Conservation (phyloP, 1,284 basidiomycete genomes). For the Termitomyces sp. region DNA sequence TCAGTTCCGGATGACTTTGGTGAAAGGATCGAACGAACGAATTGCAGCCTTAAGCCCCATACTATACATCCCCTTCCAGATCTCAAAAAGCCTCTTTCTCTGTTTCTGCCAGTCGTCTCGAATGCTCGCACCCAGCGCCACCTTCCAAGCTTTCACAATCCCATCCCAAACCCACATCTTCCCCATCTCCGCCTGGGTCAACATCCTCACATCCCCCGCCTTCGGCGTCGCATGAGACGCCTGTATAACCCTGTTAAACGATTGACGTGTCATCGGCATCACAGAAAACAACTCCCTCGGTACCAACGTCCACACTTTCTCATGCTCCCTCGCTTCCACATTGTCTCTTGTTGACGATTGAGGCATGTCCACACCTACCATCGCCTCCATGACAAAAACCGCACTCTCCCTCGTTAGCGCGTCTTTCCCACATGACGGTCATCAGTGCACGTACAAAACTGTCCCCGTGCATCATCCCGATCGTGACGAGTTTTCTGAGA, state of each 20-base stretch:
- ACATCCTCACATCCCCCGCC: conserved; percentile 45
- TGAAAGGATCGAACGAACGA: conserved; percentile 21
- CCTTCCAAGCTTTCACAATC: conserved; percentile 54
- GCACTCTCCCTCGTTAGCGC: conserved; percentile 48
- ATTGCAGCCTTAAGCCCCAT: conserved; percentile 27
- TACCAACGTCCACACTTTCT: conserved; percentile 51
- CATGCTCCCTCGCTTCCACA: conserved; percentile 16
- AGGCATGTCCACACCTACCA: conserved; percentile 35
- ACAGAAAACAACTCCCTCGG: conserved; percentile 53
- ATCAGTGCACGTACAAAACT: conserved; percentile 55
- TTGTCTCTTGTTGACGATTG: conserved; percentile 3
- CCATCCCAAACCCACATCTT: conserved; percentile 48
- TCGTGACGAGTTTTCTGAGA: conserved; percentile 45
- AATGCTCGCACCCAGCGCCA: conserved; percentile 21
- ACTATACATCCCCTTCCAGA: conserved; percentile 33
- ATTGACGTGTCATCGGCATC: conserved; percentile 55
- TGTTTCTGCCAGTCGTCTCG: conserved; percentile 9
- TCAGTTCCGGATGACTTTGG: not conserved
- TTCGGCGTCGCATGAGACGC: conserved; percentile 47
- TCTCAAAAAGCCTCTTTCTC: conserved; percentile 11
- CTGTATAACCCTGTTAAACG: conserved; percentile 50
- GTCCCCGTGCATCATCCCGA: conserved; percentile 55
- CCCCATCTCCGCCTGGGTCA: conserved; percentile 53
- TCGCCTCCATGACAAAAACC: conserved; percentile 43
- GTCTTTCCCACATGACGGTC: conserved; percentile 57